These are phyloP conservation scores for Solanum aculeatissimum DNA, from an alignment of 305 asterid genomes.

Conservation along the genomic window DNA sequence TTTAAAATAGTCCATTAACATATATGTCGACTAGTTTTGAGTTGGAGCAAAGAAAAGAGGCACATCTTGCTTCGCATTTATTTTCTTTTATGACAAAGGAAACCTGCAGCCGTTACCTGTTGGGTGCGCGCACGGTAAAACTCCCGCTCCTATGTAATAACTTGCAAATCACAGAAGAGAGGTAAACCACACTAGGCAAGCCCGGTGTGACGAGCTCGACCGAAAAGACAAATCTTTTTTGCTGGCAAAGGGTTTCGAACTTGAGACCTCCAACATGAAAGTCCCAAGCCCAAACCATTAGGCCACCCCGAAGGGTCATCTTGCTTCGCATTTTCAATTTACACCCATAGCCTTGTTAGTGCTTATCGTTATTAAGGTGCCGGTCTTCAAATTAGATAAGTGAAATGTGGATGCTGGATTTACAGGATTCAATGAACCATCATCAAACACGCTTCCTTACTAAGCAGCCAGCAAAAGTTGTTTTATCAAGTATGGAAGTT, in stretches of 20 bases:
- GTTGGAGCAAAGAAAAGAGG: not conserved
- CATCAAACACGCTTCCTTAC: slow-evolving; percentile 92
- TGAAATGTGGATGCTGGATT: not conserved
- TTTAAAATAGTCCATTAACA: not conserved
- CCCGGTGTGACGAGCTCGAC: too few relatives aligned
- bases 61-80: not conserved
- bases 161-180: too few relatives aligned
- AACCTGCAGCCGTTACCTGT: too few relatives aligned
- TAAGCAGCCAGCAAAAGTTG: slow-evolving; percentile 85
- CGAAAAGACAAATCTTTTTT: too few relatives aligned
- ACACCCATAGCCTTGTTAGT: not conserved
- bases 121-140: too few relatives aligned
- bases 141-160: too few relatives aligned
- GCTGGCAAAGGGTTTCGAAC: too few relatives aligned
- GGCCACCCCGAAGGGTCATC: not conserved
- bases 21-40: not conserved
- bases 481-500: slow-evolving; percentile 92
- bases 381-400: not conserved
- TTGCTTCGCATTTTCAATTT: not conserved
- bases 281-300: too few relatives aligned
- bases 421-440: slow-evolving; percentile 66
- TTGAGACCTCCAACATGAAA: too few relatives aligned
- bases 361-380: not conserved
- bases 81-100: too few relatives aligned
- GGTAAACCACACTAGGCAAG: too few relatives aligned